A percentile compares a stretch with the other conserved stretches of the same genome.
Evolutionary conservation across 768 basidiomycete species (phyloP).

Genomic region (Lyophyllum shimeji): DNA sequence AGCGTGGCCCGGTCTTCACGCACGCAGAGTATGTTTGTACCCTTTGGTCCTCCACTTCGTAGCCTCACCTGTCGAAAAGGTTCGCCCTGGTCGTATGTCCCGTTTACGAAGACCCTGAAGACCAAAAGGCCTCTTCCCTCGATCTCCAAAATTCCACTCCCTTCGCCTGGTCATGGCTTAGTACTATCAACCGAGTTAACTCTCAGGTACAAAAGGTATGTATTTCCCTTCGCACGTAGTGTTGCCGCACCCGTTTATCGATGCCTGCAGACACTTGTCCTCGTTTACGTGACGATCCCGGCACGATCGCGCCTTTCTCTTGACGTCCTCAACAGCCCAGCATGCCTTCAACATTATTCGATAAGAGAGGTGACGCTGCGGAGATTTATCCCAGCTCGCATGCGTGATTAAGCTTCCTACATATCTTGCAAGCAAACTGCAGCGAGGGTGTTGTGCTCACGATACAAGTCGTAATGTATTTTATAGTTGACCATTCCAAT

Average conservation of each 20-base stretch:
- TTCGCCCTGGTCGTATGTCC: slow-evolving; percentile 92
- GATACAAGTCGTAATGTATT: neutral
- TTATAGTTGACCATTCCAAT: slow-evolving; percentile 4
- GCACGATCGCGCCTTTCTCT: slow-evolving; percentile 56
- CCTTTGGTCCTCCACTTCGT: neutral
- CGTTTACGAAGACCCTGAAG: slow-evolving; percentile 80
- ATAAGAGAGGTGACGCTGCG: slow-evolving; percentile 83
- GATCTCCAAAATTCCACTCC: slow-evolving; percentile 65
- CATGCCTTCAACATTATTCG: slow-evolving; percentile 73
- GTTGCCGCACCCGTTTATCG: neutral
- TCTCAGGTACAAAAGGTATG: slow-evolving; percentile 93
- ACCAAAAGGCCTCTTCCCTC: slow-evolving; percentile 64
- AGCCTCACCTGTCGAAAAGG: slow-evolving; percentile 37
- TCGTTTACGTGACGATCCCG: slow-evolving; percentile 93
- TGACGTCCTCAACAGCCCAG: slow-evolving; percentile 63
- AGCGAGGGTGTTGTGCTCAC: neutral
- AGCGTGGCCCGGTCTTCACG: slow-evolving; percentile 89
- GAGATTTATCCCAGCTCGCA: slow-evolving; percentile 87
- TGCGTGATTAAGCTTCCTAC: slow-evolving; percentile 68
- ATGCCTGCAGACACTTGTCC: slow-evolving; percentile 71
- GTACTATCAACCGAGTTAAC: slow-evolving; percentile 95
- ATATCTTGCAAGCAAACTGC: neutral
- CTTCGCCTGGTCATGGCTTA: slow-evolving; percentile 93
- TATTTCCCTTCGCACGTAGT: neutral
- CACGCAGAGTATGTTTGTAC: slow-evolving; percentile 82